Evolutionary conservation across 2,329 filamentous ascomycete genomes (phyloP).

Genomic region (Pseudocercospora eumusae): DNA sequence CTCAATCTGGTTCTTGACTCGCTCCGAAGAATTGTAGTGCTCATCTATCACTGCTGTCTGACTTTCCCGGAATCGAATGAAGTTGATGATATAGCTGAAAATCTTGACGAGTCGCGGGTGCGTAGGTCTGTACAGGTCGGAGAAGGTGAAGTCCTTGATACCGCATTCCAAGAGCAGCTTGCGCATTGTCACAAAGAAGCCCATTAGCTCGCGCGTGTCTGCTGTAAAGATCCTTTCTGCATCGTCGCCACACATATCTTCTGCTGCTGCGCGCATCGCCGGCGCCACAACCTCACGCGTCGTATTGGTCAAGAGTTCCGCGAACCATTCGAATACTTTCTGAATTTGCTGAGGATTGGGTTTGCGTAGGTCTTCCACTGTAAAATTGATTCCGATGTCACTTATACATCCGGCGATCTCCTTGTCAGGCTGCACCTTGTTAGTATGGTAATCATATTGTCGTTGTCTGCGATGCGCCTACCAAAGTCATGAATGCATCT

Average conservation of each 20-base stretch:
- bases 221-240: slow-evolving; percentile 74
- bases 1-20: slow-evolving; percentile 84
- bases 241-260: slow-evolving; percentile 81
- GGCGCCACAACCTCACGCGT: slow-evolving; percentile 92
- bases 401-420: slow-evolving; percentile 97
- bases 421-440: slow-evolving; percentile 56
- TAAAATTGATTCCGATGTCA: slow-evolving; percentile 91
- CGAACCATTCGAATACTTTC: slow-evolving; percentile 97
- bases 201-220: slow-evolving; percentile 93
- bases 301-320: slow-evolving; percentile 88
- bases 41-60: slow-evolving; percentile 88
- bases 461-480: slow-evolving; percentile 32
- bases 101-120: slow-evolving; percentile 90
- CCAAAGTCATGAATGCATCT: slow-evolving; percentile 55
- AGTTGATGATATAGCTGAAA: slow-evolving; percentile 98
- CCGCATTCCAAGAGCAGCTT: slow-evolving; percentile 81
- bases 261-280: slow-evolving; percentile 87
- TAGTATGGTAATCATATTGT: slow-evolving; percentile 8
- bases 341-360: slow-evolving; percentile 93
- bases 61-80: slow-evolving; percentile 92
- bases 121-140: slow-evolving; percentile 86
- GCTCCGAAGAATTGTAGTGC: slow-evolving; percentile 88
- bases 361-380: slow-evolving; percentile 82
- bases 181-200: slow-evolving; percentile 84
- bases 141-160: slow-evolving; percentile 90